Evolutionary conservation across 106 monocot genomes (phyloP), one percentile per base, ranked within the genome.

Genomic region (Posidonia australis): DNA sequence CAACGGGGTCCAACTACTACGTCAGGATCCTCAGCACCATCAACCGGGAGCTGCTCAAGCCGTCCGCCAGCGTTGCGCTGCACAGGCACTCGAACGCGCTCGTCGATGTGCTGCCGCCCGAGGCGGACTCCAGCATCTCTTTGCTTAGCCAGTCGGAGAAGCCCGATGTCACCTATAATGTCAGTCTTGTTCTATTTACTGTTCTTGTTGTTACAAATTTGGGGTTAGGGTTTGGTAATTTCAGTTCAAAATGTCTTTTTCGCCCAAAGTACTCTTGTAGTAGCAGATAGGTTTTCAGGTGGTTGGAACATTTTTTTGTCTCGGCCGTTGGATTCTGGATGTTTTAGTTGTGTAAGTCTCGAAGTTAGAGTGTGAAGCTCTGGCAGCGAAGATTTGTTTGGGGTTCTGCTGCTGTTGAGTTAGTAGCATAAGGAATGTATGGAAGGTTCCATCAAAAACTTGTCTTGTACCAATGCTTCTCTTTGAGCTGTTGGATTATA

Each of bases 11-110:
- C 14, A 98, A 98, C 44, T 98, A 98, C 74, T 98, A 91, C 29
- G 98, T 98, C 6, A 62, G 98, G 60, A 98, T 98, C 25, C 67
- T 98, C 17, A 91, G 91, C 73, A 98, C 98, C 18, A 83, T 98
- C 54, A 98, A 98, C 24, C 45, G 98, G 36, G 98, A 98, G 77
- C 77, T 91, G 5, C 58, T 98, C 17, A 98, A 98, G 77, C 91
- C 98, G 0, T 91, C 91, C 23, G 98, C 91, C 2, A 87, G 87
- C 12, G 98, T 98, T 13, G 98, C 98, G 7, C 81, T 98, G 46
- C 98, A 98, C 56, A 75, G 98, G 5, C 98, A 98, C 73, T 98
- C 98, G 5, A 90, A 98, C 51, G 98, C 98, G 27, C 81, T 98
- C 2, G 91, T 98, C 5, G 98, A 98, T 44, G 98, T 98, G 43